A percentile compares a stretch with the other conserved stretches of the same genome.
Evolutionary conservation across 2,329 filamentous ascomycete genomes (phyloP).

Genomic region (Achaetomium macrosporum): DNA sequence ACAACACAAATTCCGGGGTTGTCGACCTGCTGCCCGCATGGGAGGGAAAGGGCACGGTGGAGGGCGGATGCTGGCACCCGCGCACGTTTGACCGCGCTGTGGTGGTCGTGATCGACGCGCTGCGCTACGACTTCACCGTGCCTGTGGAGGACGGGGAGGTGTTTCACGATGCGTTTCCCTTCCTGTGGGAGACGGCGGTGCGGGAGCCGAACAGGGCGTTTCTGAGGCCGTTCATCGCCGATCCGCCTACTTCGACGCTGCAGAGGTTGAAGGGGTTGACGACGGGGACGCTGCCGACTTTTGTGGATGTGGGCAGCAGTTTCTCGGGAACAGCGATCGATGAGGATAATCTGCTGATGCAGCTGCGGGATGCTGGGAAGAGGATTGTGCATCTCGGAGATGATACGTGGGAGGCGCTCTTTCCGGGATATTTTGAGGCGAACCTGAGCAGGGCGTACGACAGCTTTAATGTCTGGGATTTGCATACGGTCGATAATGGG

Average conservation of each 20-base stretch:
- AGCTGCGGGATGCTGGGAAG: conserved; percentile 60
- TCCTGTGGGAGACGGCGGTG: conserved; percentile 77
- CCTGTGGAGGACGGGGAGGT: conserved; percentile 56
- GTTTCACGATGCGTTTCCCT: conserved; percentile 83
- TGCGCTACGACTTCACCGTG: conserved; percentile 94
- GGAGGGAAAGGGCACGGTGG: conserved; percentile 38
- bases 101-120: conserved; percentile 82
- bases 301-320: conserved; percentile 88
- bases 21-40: conserved; percentile 39
- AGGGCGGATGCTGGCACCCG: conserved; percentile 88
- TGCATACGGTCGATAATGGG: conserved; percentile 94
- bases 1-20: background rate
- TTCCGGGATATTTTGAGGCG: conserved; percentile 86
- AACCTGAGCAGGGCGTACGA: conserved; percentile 86
- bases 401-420: conserved; percentile 92
- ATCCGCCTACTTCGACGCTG: conserved; percentile 88
- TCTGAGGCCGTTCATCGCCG: conserved; percentile 89
- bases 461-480: conserved; percentile 96
- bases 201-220: conserved; percentile 76
- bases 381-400: conserved; percentile 92
- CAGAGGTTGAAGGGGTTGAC: conserved; percentile 91
- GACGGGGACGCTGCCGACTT: conserved; percentile 90
- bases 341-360: conserved; percentile 72
- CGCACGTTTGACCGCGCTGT: conserved; percentile 90
- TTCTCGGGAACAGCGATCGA: conserved; percentile 94